phyloP scores from a whole-genome alignment of 768 basidiomycete genomes.

The Podaxis carcinomalis region DNA sequence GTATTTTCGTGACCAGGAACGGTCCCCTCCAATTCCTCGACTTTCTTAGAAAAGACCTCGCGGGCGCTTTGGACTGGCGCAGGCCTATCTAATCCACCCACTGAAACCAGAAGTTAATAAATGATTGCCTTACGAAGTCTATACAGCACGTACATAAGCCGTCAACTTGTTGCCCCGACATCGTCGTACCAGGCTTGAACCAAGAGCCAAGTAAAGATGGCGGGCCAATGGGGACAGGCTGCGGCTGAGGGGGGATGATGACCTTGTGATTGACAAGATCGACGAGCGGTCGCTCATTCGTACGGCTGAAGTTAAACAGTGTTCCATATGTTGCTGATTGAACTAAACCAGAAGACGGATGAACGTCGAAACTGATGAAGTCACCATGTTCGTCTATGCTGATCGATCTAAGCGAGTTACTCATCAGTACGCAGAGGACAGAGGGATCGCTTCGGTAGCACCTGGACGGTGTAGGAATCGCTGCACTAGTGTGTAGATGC shows the following conservation, averaged over 20 bases:
- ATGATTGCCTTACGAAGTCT: neutral
- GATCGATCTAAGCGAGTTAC: constrained; percentile 23
- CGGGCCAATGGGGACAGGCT: constrained; percentile 57
- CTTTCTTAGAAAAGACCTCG: constrained; percentile 5
- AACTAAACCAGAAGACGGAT: constrained; percentile 29
- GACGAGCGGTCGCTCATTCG: constrained; percentile 46
- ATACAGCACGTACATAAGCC: constrained; percentile 40
- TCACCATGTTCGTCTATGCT: constrained; percentile 51
- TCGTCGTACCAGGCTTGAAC: constrained; percentile 44
- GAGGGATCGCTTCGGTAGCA: constrained; percentile 17
- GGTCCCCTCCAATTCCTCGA: constrained; percentile 8
- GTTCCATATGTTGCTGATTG: constrained; percentile 46
- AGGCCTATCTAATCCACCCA: constrained; percentile 65
- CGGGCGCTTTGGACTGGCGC: constrained; percentile 29
- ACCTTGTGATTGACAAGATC: constrained; percentile 41
- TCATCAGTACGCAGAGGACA: neutral
- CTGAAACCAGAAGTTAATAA: constrained; percentile 28
- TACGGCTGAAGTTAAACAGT: constrained; percentile 52
- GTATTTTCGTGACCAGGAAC: constrained; percentile 11
- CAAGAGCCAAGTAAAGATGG: constrained; percentile 52
- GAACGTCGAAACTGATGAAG: constrained; percentile 41
- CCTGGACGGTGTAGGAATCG: constrained; percentile 30
- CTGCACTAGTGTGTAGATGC: constrained; percentile 41
- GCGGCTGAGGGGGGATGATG: constrained; percentile 50
- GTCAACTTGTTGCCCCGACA: constrained; percentile 60